Evolutionary conservation across 257 asterid genomes (phyloP).

Genomic region (Nicotiana tomentosiformis): DNA sequence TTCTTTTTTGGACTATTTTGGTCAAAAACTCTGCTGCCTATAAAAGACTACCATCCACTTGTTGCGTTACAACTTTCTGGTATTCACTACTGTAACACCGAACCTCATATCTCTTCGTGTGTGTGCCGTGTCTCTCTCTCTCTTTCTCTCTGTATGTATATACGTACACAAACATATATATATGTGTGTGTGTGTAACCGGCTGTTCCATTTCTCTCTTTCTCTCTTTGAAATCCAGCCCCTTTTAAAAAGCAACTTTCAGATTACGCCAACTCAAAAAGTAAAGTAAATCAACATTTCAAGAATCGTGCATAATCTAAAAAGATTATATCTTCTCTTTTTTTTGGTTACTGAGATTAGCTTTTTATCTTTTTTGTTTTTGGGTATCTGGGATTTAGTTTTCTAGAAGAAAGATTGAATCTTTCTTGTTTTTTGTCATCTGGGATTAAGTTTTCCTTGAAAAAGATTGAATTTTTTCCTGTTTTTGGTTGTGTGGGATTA

Average conservation of each 20-base stretch:
- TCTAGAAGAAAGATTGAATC: not conserved
- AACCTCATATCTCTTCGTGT: not conserved
- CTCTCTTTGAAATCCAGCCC: not conserved
- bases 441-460: not conserved
- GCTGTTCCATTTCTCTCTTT: not conserved
- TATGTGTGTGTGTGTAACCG: not conserved
- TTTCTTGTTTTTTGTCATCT: not conserved
- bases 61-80: not conserved
- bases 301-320: not conserved
- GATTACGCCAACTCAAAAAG: not conserved
- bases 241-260: not conserved
- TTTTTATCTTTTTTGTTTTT: not conserved
- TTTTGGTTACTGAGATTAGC: not conserved
- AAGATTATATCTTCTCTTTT: no score
- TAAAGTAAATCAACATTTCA: not conserved
- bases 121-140: not conserved
- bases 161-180: not conserved
- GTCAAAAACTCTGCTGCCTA: not conserved
- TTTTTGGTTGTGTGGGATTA: slow-evolving; percentile 3
- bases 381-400: not conserved
- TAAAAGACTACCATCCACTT: not conserved
- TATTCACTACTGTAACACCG: not conserved
- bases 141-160: not conserved
- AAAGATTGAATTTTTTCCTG: not conserved
- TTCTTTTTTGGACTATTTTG: not conserved